Evolutionary conservation across 2,329 filamentous ascomycete genomes (phyloP), one percentile per base, ranked within the genome.

Genomic region (Ustulina deusta): DNA sequence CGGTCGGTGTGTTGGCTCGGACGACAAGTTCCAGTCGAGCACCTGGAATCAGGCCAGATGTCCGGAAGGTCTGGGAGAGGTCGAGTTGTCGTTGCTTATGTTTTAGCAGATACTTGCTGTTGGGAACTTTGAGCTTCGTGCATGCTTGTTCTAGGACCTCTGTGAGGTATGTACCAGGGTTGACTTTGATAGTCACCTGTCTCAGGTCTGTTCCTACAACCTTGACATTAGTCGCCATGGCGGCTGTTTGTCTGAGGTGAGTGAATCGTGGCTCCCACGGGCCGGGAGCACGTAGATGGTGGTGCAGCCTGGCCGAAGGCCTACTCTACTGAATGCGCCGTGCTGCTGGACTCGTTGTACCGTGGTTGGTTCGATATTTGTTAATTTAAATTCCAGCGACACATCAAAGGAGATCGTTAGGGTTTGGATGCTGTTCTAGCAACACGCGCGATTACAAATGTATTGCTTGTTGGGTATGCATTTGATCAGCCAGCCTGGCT

Each of bases 11-110:
- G 65, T 93, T 92, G 52, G 94, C 96, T 66, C 91, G 90, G 77
- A 93, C 90, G 25, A 97, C 91, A 57, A 99, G 91, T 77, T 98
- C 94, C 66, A 99, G 89, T 78, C 97, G 97, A 66, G 96, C 95
- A 69, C 96, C 96, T 42, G 93, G 88, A 13, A 87, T 85, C 6
- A 99, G 90, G 57, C 94, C 93, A 5, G 94, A 91, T 32, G 95
- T 89, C 55, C 95, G 90, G 78, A 94, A 93, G 48, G 93, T 91
- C 63, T 93, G 86, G 6, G 94, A 95, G 9, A 99, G 87, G 75
- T 97, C 94, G 66, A 99, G 84, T 38, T 89, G 85, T 77, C 95
- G 97, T 80, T 95, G 92, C 78, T 93, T 94, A 79, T 94, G 84
- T 92, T 97, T 98, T 66, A 99, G 82, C 25, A 91, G 87, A 81